Percentiles rank a stretch among this genome's conserved stretches.
Conservation (phyloP, 495 filamentous ascomycete genomes). For the Penicillium alfredii region DNA sequence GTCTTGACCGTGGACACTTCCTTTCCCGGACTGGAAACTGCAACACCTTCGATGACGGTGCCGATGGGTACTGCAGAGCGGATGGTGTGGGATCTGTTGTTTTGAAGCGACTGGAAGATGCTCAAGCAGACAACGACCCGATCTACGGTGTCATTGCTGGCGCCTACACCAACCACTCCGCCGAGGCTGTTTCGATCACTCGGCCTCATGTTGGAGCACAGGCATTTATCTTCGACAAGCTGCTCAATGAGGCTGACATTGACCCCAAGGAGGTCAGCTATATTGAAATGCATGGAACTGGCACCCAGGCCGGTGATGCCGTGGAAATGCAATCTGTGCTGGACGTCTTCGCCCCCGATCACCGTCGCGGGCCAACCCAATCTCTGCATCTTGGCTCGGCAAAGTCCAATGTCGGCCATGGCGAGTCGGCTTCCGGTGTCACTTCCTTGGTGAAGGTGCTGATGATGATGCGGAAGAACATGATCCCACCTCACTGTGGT, state of each 20-base stretch:
- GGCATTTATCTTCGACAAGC: constrained; percentile 58
- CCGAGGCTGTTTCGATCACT: constrained; percentile 74
- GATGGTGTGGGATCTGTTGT: constrained; percentile 67
- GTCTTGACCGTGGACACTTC: constrained; percentile 78
- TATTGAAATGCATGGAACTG: constrained; percentile 87
- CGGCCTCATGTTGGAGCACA: constrained; percentile 72
- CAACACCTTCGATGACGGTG: constrained; percentile 70
- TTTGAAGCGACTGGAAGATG: constrained; percentile 71
- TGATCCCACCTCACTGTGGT: constrained; percentile 81
- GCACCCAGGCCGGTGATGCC: constrained; percentile 75
- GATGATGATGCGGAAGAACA: constrained; percentile 78
- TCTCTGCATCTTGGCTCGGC: constrained; percentile 76
- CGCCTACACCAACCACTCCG: constrained; percentile 69
- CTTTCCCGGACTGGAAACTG: constrained; percentile 73
- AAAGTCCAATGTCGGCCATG: constrained; percentile 88
- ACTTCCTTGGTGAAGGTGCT: constrained; percentile 78
- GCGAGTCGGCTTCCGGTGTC: constrained; percentile 81
- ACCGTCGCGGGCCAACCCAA: constrained; percentile 59
- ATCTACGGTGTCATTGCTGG: constrained; percentile 63
- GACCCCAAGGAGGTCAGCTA: constrained; percentile 72
- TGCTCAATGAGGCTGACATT: constrained; percentile 63
- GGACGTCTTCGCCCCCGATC: constrained; percentile 69
- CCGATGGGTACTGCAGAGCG: constrained; percentile 73
- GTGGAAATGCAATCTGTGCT: constrained; percentile 75
- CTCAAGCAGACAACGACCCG: constrained; percentile 65